Evolutionary conservation across 2,329 filamentous ascomycete genomes (phyloP).

Genomic region (Emericellopsis cladophorae): DNA sequence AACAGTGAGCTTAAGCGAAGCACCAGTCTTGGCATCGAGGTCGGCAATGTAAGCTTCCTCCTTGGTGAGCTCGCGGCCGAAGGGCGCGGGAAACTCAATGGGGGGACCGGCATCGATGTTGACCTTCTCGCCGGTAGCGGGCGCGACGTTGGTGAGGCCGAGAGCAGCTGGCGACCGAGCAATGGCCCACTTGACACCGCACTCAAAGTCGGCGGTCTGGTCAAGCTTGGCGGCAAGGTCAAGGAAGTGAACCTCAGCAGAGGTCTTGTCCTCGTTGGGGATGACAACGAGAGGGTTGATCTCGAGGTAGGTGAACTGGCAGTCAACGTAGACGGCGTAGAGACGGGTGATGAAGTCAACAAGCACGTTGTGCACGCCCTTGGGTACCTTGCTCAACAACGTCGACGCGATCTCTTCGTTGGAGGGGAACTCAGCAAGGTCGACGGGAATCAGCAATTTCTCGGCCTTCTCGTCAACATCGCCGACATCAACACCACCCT

Average conservation of each 20-base stretch:
- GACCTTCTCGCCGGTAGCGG: conserved; percentile 59
- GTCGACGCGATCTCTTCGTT: conserved; percentile 82
- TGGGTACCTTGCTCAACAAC: conserved; percentile 84
- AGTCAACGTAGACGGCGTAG: conserved; percentile 98
- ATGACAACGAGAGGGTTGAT: conserved; percentile 99
- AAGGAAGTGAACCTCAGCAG: conserved; percentile 92
- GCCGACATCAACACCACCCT: conserved; percentile 98
- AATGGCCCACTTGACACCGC: conserved; percentile 97
- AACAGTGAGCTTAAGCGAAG: conserved; percentile 95
- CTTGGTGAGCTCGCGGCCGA: conserved; percentile 96
- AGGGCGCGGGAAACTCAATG: conserved; percentile 98
- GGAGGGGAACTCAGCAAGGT: conserved; percentile 86
- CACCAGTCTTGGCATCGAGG: conserved; percentile 98
- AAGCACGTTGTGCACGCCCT: conserved; percentile 93
- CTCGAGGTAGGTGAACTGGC: conserved; percentile 99
- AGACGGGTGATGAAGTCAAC: conserved; percentile 98
- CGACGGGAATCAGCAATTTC: conserved; percentile 95
- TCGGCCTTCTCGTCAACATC: conserved; percentile 98
- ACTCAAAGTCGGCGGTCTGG: conserved; percentile 98
- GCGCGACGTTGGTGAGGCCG: conserved; percentile 58
- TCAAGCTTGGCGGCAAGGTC: conserved; percentile 98
- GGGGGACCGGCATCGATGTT: conserved; percentile 93
- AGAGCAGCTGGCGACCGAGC: conserved; percentile 83
- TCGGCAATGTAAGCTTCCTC: conserved; percentile 99
- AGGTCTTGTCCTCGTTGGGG: conserved; percentile 83